phyloP scores from a whole-genome alignment of 768 basidiomycete genomes.

The Pleurotus citrinopileatus region DNA sequence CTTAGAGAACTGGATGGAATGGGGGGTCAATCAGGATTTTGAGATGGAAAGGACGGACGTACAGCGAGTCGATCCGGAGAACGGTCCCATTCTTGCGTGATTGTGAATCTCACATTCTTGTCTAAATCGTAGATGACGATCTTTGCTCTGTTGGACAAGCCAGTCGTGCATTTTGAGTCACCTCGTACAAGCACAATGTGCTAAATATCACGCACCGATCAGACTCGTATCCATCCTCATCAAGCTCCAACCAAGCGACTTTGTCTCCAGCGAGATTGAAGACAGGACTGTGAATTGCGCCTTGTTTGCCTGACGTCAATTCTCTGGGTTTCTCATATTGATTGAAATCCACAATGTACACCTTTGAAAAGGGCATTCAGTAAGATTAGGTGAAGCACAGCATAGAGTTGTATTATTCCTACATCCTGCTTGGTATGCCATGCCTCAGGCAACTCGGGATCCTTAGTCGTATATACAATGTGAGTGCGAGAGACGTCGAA shows the following conservation, averaged over 20 bases:
- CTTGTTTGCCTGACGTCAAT: conserved; percentile 82
- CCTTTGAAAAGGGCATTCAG: conserved; percentile 31
- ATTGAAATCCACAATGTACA: conserved; percentile 65
- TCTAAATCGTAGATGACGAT: conserved; percentile 77
- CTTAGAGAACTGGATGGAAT: conserved; percentile 66
- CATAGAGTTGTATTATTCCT: conserved; percentile 8
- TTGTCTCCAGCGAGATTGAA: conserved; percentile 67
- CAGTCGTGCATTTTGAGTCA: not conserved
- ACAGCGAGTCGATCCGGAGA: conserved; percentile 64
- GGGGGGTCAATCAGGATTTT: conserved; percentile 2
- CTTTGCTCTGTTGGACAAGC: conserved; percentile 48
- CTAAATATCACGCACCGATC: conserved; percentile 63
- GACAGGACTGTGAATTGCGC: conserved; percentile 68
- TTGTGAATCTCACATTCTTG: conserved; percentile 62
- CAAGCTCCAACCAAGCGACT: conserved; percentile 86
- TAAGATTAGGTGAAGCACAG: not conserved
- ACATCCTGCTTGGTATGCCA: conserved; percentile 92
- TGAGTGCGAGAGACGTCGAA: conserved; percentile 69
- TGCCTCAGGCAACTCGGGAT: conserved; percentile 71
- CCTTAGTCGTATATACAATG: conserved; percentile 85
- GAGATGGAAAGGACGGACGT: conserved; percentile 21
- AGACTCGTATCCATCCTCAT: conserved; percentile 85
- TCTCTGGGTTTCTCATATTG: conserved; percentile 49
- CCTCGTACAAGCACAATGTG: conserved; percentile 3
- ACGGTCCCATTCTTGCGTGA: conserved; percentile 86